Conservation (phyloP, 2,329 filamentous ascomycete genomes). For the Monosporascus sp. region DNA sequence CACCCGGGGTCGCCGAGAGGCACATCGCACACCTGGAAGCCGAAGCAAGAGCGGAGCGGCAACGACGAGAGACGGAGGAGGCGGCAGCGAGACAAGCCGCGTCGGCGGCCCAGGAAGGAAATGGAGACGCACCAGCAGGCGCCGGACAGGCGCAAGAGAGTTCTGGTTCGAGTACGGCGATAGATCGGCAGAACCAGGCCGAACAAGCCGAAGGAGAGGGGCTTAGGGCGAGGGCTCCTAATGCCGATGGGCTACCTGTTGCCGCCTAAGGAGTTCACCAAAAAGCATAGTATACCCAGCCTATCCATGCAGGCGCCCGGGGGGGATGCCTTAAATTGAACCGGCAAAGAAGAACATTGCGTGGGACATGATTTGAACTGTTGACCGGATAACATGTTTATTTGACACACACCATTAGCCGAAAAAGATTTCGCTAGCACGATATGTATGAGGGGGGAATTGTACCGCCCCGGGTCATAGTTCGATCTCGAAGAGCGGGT, state of each 20-base stretch:
- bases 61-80: conserved; percentile 38
- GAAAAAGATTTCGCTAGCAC: too few species aligned
- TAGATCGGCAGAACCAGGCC: background rate
- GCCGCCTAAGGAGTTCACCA: background rate
- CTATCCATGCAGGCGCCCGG: background rate
- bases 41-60: conserved; percentile 39
- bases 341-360: background rate
- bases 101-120: conserved; percentile 14
- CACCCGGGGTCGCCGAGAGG: conserved; percentile 59
- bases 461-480: too few species aligned
- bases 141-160: conserved; percentile 1
- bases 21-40: conserved; percentile 56
- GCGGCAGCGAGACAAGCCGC: conserved; percentile 32
- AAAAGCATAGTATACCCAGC: background rate
- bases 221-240: background rate
- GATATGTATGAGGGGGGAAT: too few species aligned
- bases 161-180: background rate
- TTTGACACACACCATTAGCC: too few species aligned
- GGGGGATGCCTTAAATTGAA: background rate
- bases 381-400: too few species aligned
- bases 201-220: background rate
- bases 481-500: too few species aligned
- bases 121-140: background rate
- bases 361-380: too few species aligned
- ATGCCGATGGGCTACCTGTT: background rate